Base-by-base conservation (phyloP, 495 filamentous ascomycete species). In the Parachaetomium inaequale region DNA sequence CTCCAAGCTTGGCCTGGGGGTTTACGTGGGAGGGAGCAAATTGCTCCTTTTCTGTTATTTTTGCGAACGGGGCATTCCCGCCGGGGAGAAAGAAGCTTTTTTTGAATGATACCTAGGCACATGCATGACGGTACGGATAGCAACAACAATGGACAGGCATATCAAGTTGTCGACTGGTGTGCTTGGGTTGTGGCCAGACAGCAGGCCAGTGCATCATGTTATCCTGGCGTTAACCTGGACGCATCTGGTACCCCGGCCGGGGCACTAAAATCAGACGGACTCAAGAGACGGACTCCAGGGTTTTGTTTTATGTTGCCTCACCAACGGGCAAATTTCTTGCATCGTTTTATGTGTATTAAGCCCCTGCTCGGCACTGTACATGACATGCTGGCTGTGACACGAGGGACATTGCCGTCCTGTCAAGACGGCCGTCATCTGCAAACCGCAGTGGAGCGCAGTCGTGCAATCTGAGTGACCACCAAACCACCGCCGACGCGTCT, bases 321-420 rank as follows among this genome's bases (percentile, higher is more conserved):
- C 42, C 4, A 34, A 34, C 32, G 32, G 11, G 32, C 32, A 21
- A 11, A 26, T 28, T 7, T 5, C 23, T 14, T 49, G 11, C 7
- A 19, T 11, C 54, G 4, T 29, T 56, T 11, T n/a, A 43, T n/a
- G 54, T n/a, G 29, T 38, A 40, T 55, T 25, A 25, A 10, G 5
- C 54, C 29, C 23, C 23, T 19, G 10, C 54, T 28, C 31, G 5
- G 15, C 45, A 56, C 21, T 43, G 54, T 56, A 56, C 53, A 56
- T 19, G 25, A 28, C 38, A 28, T 31, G 38, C 36, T n/a, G 11
- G 23, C 21, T 14, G 17, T 23, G 21, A 26, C 5, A 3, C 52
- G 14, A 40, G 32, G 14, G 26, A 49, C 26, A n/a, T 25, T 7
- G 4, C 21, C 12, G 21, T 1, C 23, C 17, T 5, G 10, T 6